phyloP scores from a whole-genome alignment of 306 rosid species.

The Comarum palustre region DNA sequence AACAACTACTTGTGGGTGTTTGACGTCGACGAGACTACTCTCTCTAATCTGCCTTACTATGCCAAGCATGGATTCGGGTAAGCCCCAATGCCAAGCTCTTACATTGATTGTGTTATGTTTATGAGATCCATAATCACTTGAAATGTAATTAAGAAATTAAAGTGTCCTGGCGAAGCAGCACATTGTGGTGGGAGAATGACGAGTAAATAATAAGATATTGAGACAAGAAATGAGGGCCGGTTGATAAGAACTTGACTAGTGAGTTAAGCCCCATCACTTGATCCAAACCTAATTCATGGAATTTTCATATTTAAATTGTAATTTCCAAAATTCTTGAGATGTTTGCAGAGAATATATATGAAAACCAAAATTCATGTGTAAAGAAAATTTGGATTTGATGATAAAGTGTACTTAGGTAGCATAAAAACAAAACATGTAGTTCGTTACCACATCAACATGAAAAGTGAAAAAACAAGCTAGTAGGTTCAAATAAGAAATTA shows the following conservation, averaged over 20 bases:
- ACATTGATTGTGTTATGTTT: not conserved
- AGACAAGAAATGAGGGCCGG: not conserved
- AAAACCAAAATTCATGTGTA: no score
- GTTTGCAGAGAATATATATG: no score
- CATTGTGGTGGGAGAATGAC: not conserved
- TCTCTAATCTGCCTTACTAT: conserved; percentile 57
- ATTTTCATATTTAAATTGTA: no score
- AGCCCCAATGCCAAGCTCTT: not conserved
- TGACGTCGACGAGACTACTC: conserved; percentile 54
- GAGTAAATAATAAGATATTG: not conserved
- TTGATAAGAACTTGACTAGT: no score
- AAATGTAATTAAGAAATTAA: not conserved
- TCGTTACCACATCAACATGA: no score
- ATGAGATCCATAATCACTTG: not conserved
- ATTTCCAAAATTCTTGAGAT: no score
- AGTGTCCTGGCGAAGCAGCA: not conserved
- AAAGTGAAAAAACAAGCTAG: no score
- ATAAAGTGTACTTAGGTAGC: no score
- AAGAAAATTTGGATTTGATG: no score
- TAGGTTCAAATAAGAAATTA: no score
- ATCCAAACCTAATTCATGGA: not conserved
- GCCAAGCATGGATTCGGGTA: conserved; percentile 53
- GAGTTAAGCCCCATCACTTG: not conserved
- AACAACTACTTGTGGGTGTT: conserved; percentile 39
- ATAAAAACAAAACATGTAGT: no score